phyloP scores from a whole-genome alignment of 345 rosid genomes.

The Brassica incana region DNA sequence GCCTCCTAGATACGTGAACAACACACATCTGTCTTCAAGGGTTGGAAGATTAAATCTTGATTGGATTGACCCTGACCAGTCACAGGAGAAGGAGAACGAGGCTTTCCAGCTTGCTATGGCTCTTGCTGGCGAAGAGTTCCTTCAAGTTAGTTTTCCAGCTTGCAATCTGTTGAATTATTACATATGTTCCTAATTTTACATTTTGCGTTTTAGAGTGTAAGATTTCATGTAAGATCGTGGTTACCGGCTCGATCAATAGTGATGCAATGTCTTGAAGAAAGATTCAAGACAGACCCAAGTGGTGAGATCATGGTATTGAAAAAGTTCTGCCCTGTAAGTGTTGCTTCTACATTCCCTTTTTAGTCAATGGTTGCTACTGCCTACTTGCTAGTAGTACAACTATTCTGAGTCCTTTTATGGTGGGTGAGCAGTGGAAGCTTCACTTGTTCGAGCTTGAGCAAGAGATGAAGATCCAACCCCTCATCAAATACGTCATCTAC shows the following conservation, averaged over 20 bases:
- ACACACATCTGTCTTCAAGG: conserved; percentile 78
- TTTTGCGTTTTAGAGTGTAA: conserved; percentile 54
- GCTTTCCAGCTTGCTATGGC: conserved; percentile 81
- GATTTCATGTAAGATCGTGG: conserved; percentile 81
- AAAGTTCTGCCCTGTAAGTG: conserved; percentile 82
- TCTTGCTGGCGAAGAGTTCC: conserved; percentile 78
- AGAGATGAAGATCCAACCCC: conserved; percentile 78
- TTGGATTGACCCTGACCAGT: conserved; percentile 91
- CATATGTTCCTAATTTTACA: neutral
- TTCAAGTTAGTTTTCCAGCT: conserved; percentile 55
- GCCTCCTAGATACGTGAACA: conserved; percentile 89
- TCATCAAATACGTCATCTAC: conserved; percentile 80
- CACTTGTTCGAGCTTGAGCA: conserved; percentile 90
- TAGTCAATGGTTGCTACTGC: too few species aligned
- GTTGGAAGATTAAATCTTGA: conserved; percentile 84
- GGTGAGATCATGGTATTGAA: conserved; percentile 81
- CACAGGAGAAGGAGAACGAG: conserved; percentile 80
- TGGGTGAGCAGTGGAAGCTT: conserved; percentile 82
- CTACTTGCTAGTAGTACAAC: neutral
- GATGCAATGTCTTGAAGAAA: conserved; percentile 62
- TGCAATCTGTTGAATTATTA: neutral
- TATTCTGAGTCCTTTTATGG: neutral
- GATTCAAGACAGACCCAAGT: conserved; percentile 65
- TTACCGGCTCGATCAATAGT: conserved; percentile 87
- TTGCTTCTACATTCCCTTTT: neutral